Percentiles rank a stretch among this genome's conserved stretches.
Conservation (phyloP, 2,329 filamentous ascomycete genomes). For the Aspergillus terreus region DNA sequence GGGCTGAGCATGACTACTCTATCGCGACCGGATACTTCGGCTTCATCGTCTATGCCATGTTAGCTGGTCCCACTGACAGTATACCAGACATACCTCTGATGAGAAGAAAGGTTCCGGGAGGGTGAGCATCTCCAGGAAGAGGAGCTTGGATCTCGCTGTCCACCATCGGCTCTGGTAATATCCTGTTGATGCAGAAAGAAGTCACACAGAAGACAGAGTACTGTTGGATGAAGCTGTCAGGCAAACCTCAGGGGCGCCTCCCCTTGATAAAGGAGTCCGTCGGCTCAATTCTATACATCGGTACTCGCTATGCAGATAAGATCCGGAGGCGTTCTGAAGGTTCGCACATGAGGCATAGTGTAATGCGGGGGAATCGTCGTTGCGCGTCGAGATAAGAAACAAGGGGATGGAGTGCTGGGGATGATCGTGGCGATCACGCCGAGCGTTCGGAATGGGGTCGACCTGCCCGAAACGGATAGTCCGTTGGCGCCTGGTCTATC, state of each 20-base stretch:
- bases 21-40: slow-evolving; percentile 5
- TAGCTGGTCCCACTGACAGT: too few species aligned
- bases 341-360: not conserved
- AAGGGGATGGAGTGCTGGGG: not conserved
- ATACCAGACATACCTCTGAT: slow-evolving; percentile 15
- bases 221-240: not conserved
- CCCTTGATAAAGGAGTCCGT: too few species aligned
- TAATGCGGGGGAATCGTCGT: not conserved
- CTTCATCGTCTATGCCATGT: slow-evolving; percentile 10
- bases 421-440: not conserved
- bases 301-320: not conserved
- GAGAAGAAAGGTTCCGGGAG: slow-evolving; percentile 25
- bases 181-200: not conserved
- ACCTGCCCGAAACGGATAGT: slow-evolving; percentile 15
- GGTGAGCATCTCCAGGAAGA: slow-evolving; percentile 5
- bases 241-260: too few species aligned
- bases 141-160: not conserved
- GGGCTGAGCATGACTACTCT: slow-evolving; percentile 32
- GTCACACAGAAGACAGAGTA: not conserved
- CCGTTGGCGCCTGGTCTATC: not conserved
- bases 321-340: not conserved
- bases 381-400: not conserved
- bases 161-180: slow-evolving; percentile 11
- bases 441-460: slow-evolving; percentile 12
- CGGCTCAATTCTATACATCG: too few species aligned